phyloP scores from a whole-genome alignment of 163 green algal genomes.

The Chloromonas sp. region DNA sequence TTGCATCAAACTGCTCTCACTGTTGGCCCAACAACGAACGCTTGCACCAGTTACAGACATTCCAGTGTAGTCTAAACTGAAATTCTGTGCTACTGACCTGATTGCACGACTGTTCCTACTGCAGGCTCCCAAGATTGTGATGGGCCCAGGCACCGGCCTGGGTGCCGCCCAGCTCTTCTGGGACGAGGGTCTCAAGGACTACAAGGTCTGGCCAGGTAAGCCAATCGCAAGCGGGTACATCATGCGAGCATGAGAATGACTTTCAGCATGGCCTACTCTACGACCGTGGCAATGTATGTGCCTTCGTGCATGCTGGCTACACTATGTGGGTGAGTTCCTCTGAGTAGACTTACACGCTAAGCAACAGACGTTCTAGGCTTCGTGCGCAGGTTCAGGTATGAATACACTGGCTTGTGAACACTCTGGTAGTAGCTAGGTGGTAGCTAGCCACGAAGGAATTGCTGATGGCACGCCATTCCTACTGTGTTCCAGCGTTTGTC shows the following conservation, averaged over 20 bases:
- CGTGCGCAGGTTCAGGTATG: no score
- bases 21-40: no score
- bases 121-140: slow-evolving; percentile 69
- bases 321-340: no score
- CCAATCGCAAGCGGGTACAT: not conserved
- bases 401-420: no score
- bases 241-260: not conserved
- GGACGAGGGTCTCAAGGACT: slow-evolving; percentile 49
- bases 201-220: slow-evolving; percentile 50
- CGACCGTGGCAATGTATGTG: not conserved
- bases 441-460: no score
- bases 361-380: no score
- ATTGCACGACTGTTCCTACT: not conserved
- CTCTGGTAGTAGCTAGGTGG: no score
- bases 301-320: not conserved
- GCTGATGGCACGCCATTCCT: no score
- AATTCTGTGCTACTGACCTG: not conserved
- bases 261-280: not conserved
- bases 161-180: slow-evolving; percentile 85
- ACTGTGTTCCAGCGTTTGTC: no score
- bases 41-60: no score
- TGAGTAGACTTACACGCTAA: no score
- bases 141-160: slow-evolving; percentile 89
- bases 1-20: no score
- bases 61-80: not conserved